Conservation (phyloP, 805 yeast genomes). For the Yamadazyma nakazawae region DNA sequence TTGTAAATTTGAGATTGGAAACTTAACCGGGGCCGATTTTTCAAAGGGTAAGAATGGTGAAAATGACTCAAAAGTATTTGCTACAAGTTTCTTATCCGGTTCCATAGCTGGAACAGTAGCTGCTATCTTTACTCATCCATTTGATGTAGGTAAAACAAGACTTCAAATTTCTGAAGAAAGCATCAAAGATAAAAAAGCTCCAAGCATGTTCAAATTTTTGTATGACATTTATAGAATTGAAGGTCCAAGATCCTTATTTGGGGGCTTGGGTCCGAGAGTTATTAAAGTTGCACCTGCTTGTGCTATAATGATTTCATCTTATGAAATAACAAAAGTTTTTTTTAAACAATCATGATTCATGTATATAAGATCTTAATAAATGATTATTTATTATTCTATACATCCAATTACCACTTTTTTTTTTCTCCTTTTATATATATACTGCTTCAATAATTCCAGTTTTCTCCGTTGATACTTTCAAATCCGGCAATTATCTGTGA, state of each 20-base stretch:
- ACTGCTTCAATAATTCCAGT: conserved; percentile 3
- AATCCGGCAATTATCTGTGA: not conserved
- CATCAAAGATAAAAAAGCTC: conserved; percentile 18
- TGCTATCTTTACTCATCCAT: conserved; percentile 87
- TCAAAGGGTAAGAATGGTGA: conserved; percentile 5
- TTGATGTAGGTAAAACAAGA: conserved; percentile 95
- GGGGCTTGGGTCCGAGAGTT: conserved; percentile 82
- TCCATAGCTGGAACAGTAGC: conserved; percentile 81
- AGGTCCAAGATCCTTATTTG: conserved; percentile 80
- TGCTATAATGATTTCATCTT: conserved; percentile 96
- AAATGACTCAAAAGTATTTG: conserved; percentile 46
- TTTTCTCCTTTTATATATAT: not conserved
- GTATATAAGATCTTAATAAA: not conserved
- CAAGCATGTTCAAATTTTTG: conserved; percentile 69
- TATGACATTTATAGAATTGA: conserved; percentile 61
- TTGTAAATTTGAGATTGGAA: conserved; percentile 28
- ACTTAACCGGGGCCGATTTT: conserved; percentile 22
- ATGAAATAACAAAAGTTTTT: conserved; percentile 77
- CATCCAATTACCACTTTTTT: too few relatives aligned
- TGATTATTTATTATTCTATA: too few relatives aligned
- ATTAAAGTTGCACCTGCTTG: conserved; percentile 95
- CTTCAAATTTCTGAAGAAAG: conserved; percentile 56
- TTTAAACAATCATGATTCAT: conserved; percentile 18
- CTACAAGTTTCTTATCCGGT: conserved; percentile 74
- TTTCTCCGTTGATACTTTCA: conserved; percentile 1